Evolutionary conservation across 2,329 filamentous ascomycete species (phyloP).

Genomic region (Fusarium fracticaudum): DNA sequence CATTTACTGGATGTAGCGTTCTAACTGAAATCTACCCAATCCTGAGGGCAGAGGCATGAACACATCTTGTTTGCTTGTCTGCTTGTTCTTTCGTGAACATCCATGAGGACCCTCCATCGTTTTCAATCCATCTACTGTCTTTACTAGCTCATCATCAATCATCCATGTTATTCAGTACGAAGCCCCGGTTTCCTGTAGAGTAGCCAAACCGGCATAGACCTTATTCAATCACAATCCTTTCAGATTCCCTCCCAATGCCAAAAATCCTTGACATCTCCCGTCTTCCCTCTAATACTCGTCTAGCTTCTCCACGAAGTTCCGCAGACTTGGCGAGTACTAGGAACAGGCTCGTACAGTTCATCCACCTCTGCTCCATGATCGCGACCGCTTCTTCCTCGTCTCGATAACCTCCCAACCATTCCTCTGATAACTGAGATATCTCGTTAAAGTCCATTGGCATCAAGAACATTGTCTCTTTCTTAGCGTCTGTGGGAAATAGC

Average conservation of each 20-base stretch:
- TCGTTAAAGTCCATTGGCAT: neutral
- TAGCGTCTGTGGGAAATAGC: neutral
- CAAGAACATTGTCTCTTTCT: neutral
- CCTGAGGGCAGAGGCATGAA: neutral
- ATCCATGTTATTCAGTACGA: neutral
- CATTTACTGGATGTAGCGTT: neutral
- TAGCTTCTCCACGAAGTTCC: neutral
- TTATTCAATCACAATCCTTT: conserved; percentile 10
- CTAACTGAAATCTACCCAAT: no score
- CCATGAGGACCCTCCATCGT: no score
- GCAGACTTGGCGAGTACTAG: neutral
- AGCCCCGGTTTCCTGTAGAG: no score
- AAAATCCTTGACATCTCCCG: conserved; percentile 1
- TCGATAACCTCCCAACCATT: neutral
- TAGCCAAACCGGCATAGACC: no score
- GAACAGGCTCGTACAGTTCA: neutral
- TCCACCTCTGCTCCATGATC: neutral
- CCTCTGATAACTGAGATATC: conserved; percentile 2
- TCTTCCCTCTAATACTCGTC: neutral
- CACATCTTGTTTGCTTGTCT: neutral
- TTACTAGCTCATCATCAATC: neutral
- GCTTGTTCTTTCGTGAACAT: neutral
- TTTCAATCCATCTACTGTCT: neutral
- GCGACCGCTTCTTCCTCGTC: neutral
- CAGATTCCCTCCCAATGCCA: conserved; percentile 1